Conservation (phyloP, 306 rosid genomes). For the Cucumis hystrix region DNA sequence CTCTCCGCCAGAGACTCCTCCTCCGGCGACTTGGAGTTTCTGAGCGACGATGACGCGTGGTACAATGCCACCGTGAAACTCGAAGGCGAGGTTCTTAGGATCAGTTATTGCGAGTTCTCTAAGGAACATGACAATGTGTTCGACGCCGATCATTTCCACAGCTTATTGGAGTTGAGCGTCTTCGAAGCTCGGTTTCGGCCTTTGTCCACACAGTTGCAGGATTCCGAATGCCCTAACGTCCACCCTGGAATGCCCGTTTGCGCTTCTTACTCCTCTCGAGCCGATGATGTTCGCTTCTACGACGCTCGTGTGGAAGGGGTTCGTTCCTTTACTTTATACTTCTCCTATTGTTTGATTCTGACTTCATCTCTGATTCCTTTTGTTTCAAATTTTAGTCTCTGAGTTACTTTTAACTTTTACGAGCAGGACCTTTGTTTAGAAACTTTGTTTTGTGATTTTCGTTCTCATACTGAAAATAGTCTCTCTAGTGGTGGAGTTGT, state of each 20-base stretch:
- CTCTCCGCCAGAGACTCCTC: not conserved
- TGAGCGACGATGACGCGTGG: conserved; percentile 28
- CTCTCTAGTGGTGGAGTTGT: not conserved
- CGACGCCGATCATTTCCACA: not conserved
- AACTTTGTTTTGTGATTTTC: not conserved
- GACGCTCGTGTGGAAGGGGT: conserved; percentile 30
- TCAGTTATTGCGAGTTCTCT: conserved; percentile 14
- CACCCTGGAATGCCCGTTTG: conserved; percentile 15
- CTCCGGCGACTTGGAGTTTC: conserved; percentile 15
- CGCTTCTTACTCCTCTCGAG: conserved; percentile 14
- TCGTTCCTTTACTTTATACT: not conserved
- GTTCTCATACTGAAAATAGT: not conserved
- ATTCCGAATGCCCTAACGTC: conserved; percentile 19
- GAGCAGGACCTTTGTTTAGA: not conserved
- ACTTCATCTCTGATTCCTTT: not conserved
- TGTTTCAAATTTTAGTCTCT: not conserved
- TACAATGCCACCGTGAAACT: conserved; percentile 11
- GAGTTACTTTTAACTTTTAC: not conserved
- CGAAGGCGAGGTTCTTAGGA: conserved; percentile 17
- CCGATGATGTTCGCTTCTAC: conserved; percentile 31
- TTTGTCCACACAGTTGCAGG: conserved; percentile 30
- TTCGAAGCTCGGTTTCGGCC: conserved; percentile 23
- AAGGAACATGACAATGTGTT: conserved; percentile 4
- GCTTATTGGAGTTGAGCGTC: conserved; percentile 9
- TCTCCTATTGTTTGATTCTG: not conserved